Evolutionary conservation across 2,329 filamentous ascomycete genomes (phyloP).

Genomic region (Fusarium sulawesiense): DNA sequence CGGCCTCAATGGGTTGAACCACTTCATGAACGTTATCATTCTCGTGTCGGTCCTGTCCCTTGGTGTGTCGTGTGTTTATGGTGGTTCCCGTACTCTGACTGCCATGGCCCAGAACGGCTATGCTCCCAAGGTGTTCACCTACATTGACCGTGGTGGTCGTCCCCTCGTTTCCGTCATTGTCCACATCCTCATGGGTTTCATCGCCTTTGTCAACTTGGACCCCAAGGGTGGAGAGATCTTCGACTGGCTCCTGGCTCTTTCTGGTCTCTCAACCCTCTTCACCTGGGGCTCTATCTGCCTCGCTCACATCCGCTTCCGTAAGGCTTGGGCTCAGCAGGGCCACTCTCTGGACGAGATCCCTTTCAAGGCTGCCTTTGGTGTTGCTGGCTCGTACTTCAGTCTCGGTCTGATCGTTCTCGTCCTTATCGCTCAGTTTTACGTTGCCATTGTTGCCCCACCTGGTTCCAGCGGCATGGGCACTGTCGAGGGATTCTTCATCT

Average conservation of each 20-base stretch:
- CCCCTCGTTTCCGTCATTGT: conserved; percentile 59
- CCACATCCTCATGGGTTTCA: conserved; percentile 60
- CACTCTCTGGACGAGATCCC: conserved; percentile 74
- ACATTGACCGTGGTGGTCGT: conserved; percentile 65
- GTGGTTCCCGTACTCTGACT: conserved; percentile 65
- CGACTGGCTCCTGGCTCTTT: conserved; percentile 73
- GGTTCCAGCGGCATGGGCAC: conserved; percentile 51
- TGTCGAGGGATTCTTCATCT: conserved; percentile 66
- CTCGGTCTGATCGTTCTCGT: conserved; percentile 67
- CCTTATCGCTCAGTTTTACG: conserved; percentile 67
- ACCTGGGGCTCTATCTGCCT: conserved; percentile 74
- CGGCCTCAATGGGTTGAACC: conserved; percentile 59
- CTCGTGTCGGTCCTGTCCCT: conserved; percentile 66
- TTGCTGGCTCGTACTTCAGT: conserved; percentile 73
- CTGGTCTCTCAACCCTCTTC: conserved; percentile 71
- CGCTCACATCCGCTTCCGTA: conserved; percentile 72
- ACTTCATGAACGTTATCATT: conserved; percentile 67
- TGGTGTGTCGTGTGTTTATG: conserved; percentile 66
- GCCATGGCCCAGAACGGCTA: conserved; percentile 66
- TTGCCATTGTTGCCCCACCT: conserved; percentile 56
- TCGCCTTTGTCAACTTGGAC: conserved; percentile 61
- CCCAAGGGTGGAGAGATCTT: conserved; percentile 65
- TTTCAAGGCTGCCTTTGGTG: conserved; percentile 69
- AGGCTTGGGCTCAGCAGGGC: conserved; percentile 68
- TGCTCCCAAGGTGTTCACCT: conserved; percentile 64